These are phyloP conservation scores for Beverwykella pulmonaria DNA, from an alignment of 495 filamentous ascomycete genomes.

Conservation along the genomic window DNA sequence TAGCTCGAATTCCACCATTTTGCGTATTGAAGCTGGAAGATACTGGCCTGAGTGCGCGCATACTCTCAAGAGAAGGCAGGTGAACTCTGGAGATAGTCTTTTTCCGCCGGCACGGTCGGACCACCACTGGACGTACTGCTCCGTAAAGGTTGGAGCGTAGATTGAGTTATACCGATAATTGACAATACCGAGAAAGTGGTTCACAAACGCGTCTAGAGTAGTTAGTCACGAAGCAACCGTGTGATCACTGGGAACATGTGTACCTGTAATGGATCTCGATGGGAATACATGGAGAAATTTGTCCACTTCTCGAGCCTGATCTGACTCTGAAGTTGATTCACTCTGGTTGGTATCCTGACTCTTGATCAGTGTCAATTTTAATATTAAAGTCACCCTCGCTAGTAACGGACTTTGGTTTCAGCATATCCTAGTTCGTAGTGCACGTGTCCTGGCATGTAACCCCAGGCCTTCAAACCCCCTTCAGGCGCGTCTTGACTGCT, in stretches of 20 bases:
- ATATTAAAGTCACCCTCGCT: not conserved
- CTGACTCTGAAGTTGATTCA: not conserved
- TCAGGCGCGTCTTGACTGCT: slow-evolving; percentile 22
- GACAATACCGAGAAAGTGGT: slow-evolving; percentile 52
- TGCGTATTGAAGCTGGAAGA: slow-evolving; percentile 45
- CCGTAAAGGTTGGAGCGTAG: slow-evolving; percentile 53
- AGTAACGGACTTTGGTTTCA: not conserved
- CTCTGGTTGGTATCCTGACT: not conserved
- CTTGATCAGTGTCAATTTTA: too few species aligned
- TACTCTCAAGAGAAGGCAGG: slow-evolving; percentile 56
- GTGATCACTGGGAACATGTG: not conserved
- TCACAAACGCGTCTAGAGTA: slow-evolving; percentile 53
- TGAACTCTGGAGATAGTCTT: slow-evolving; percentile 50
- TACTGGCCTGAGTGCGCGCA: slow-evolving; percentile 56
- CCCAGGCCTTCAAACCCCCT: slow-evolving; percentile 34
- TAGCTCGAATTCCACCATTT: slow-evolving; percentile 54
- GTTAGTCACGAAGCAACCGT: not conserved
- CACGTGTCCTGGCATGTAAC: slow-evolving; percentile 31
- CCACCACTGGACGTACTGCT: slow-evolving; percentile 57
- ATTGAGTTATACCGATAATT: slow-evolving; percentile 57
- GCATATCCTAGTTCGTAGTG: slow-evolving; percentile 30
- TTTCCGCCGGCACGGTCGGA: slow-evolving; percentile 40
- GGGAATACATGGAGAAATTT: slow-evolving; percentile 32
- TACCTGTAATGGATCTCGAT: slow-evolving; percentile 41
- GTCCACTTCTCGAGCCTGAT: slow-evolving; percentile 15